Percentiles rank a stretch among this genome's conserved stretches.
phyloP scores from a whole-genome alignment of 495 filamentous ascomycete genomes.

The Eremomyces bilateralis region DNA sequence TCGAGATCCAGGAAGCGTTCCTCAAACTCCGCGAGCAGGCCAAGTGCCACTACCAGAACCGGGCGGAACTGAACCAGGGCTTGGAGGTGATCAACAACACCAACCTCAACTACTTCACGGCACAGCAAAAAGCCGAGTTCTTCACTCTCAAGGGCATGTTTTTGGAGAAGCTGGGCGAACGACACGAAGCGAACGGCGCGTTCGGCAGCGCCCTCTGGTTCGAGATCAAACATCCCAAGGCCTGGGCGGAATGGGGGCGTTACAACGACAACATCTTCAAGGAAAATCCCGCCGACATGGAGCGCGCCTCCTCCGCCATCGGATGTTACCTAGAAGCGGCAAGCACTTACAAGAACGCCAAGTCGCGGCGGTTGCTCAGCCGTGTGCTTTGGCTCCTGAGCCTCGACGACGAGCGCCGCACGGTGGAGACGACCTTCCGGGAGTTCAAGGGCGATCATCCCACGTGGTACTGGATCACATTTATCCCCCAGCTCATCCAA shows the following conservation, averaged over 20 bases:
- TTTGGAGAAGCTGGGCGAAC: slow-evolving; percentile 72
- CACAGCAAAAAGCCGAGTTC: slow-evolving; percentile 94
- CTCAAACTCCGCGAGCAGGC: slow-evolving; percentile 92
- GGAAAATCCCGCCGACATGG: slow-evolving; percentile 55
- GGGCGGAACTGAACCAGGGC: slow-evolving; percentile 69
- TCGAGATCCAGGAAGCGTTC: slow-evolving; percentile 98
- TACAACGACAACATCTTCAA: slow-evolving; percentile 95
- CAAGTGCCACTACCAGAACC: slow-evolving; percentile 95
- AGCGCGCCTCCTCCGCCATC: slow-evolving; percentile 67
- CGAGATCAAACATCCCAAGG: slow-evolving; percentile 85
- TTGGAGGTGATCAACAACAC: slow-evolving; percentile 99
- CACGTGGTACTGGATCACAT: slow-evolving; percentile 99
- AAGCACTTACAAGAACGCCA: slow-evolving; percentile 86
- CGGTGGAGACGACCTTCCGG: slow-evolving; percentile 61
- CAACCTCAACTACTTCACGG: slow-evolving; percentile 92
- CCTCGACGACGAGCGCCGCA: slow-evolving; percentile 68
- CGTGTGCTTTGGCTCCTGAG: slow-evolving; percentile 92
- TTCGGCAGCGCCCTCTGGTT: slow-evolving; percentile 89
- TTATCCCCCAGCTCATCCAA: slow-evolving; percentile 84
- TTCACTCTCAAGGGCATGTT: slow-evolving; percentile 99
- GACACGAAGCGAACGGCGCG: slow-evolving; percentile 76
- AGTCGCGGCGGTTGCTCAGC: slow-evolving; percentile 87
- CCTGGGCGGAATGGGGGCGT: slow-evolving; percentile 98
- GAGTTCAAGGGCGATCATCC: slow-evolving; percentile 89
- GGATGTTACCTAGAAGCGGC: slow-evolving; percentile 94